phyloP scores from a whole-genome alignment of 2,329 filamentous ascomycete species.

The Westerdykella sp. region DNA sequence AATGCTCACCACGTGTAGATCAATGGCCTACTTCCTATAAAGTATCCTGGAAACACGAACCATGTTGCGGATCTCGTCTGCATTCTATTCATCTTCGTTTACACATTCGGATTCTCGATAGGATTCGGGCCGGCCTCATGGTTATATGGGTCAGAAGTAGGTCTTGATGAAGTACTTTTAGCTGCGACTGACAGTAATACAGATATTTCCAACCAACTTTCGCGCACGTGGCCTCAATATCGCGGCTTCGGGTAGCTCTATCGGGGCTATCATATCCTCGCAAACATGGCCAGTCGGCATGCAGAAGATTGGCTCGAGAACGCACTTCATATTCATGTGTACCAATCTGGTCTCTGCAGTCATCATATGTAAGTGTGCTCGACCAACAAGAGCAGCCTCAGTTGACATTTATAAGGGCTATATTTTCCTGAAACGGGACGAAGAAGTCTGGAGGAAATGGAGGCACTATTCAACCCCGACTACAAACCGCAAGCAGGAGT shows the following conservation, averaged over 20 bases:
- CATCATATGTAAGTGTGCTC: constrained; percentile 12
- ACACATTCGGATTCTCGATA: constrained; percentile 53
- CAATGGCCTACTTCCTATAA: constrained; percentile 49
- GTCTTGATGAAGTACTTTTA: constrained; percentile 1
- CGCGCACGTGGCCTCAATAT: constrained; percentile 53
- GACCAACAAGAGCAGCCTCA: not conserved
- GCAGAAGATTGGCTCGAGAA: constrained; percentile 44
- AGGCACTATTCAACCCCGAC: constrained; percentile 51
- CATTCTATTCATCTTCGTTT: constrained; percentile 53
- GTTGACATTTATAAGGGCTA: constrained; percentile 20
- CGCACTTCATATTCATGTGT: constrained; percentile 55
- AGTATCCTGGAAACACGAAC: constrained; percentile 48
- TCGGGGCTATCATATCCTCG: constrained; percentile 50
- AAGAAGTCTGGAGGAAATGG: constrained; percentile 57
- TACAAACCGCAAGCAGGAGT: constrained; percentile 25
- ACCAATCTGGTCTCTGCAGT: constrained; percentile 42
- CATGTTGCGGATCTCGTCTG: constrained; percentile 46
- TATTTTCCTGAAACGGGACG: constrained; percentile 55
- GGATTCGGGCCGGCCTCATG: constrained; percentile 53
- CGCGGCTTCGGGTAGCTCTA: constrained; percentile 49
- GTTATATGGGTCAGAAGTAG: constrained; percentile 55
- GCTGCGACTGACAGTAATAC: not conserved
- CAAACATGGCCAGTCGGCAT: constrained; percentile 54
- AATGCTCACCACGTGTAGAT: constrained; percentile 36
- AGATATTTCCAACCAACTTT: constrained; percentile 55